A percentile compares a stretch with the other conserved stretches of the same genome.
Conservation (phyloP, 140 eudicot genomes). For the Ambrosia hybrid region DNA sequence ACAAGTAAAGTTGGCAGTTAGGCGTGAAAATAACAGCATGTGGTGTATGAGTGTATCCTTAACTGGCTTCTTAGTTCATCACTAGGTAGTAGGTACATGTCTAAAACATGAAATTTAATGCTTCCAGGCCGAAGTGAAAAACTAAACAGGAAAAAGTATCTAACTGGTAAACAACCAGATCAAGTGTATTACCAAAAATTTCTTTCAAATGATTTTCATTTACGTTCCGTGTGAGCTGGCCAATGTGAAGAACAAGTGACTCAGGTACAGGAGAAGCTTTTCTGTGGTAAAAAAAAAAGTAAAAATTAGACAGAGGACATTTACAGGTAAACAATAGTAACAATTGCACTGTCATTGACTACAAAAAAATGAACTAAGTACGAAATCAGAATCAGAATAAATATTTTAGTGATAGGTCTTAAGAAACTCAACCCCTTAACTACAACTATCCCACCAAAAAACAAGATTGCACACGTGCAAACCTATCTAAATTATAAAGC, state of each 20-base stretch:
- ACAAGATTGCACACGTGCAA: background rate
- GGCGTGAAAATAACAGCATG: background rate
- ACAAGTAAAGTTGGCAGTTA: background rate
- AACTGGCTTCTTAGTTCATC: background rate
- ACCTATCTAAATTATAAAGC: constrained; percentile 5
- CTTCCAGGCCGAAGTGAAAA: background rate
- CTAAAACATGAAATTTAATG: background rate
- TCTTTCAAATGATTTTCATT: constrained; percentile 90
- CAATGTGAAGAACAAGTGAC: constrained; percentile 86
- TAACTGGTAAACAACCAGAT: constrained; percentile 1
- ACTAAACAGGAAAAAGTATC: background rate
- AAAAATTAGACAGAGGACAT: background rate
- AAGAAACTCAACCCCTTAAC: background rate
- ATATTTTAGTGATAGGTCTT: background rate
- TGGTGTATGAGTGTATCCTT: background rate
- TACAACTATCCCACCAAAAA: background rate
- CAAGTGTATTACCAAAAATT: constrained; percentile 62
- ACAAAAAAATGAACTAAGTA: background rate
- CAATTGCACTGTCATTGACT: background rate
- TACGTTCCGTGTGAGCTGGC: constrained; percentile 89
- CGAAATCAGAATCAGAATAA: constrained; percentile 1
- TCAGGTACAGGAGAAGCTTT: constrained; percentile 76
- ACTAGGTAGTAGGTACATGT: background rate
- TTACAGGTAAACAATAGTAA: background rate
- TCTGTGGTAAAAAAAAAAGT: constrained; percentile 40